Conservation (phyloP, 148 eudicot genomes). For the Cornus suecica region DNA sequence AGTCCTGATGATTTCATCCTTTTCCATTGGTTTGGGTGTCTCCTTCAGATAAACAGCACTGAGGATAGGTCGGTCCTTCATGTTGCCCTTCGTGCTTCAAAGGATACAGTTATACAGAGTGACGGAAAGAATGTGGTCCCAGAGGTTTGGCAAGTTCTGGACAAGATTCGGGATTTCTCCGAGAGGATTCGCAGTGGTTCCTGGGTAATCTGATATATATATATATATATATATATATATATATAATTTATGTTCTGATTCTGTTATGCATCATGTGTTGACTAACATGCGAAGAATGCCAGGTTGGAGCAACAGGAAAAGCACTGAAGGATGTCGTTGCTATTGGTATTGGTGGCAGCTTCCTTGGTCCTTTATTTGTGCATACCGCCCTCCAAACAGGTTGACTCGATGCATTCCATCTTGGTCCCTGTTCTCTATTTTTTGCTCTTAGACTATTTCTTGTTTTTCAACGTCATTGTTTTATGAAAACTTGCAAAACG, state of each 20-base stretch:
- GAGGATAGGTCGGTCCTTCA: slow-evolving; percentile 94
- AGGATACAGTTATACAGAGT: slow-evolving; percentile 66
- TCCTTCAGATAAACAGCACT: slow-evolving; percentile 82
- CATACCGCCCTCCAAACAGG: slow-evolving; percentile 99
- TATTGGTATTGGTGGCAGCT: slow-evolving; percentile 96
- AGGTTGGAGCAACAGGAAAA: slow-evolving; percentile 97
- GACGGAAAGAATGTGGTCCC: slow-evolving; percentile 94
- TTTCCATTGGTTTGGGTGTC: slow-evolving; percentile 13
- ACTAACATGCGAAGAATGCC: slow-evolving; percentile 10
- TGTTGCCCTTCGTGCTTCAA: slow-evolving; percentile 92
- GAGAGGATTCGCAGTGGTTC: slow-evolving; percentile 92
- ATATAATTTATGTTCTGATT: not conserved
- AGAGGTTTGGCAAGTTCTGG: slow-evolving; percentile 93
- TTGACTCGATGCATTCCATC: slow-evolving; percentile 18
- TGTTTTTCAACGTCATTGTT: not conserved
- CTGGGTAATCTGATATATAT: slow-evolving; percentile 77
- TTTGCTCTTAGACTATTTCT: not conserved
- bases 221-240: too few species aligned
- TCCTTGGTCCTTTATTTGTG: slow-evolving; percentile 94
- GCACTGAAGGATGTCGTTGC: slow-evolving; percentile 75
- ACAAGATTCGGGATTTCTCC: slow-evolving; percentile 81
- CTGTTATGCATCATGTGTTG: slow-evolving; percentile 3
- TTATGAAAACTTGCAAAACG: not conserved
- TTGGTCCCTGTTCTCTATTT: not conserved
- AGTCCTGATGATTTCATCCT: not conserved